phyloP scores from a whole-genome alignment of 75 land plant species.

The Selaginella moellendorffii region DNA sequence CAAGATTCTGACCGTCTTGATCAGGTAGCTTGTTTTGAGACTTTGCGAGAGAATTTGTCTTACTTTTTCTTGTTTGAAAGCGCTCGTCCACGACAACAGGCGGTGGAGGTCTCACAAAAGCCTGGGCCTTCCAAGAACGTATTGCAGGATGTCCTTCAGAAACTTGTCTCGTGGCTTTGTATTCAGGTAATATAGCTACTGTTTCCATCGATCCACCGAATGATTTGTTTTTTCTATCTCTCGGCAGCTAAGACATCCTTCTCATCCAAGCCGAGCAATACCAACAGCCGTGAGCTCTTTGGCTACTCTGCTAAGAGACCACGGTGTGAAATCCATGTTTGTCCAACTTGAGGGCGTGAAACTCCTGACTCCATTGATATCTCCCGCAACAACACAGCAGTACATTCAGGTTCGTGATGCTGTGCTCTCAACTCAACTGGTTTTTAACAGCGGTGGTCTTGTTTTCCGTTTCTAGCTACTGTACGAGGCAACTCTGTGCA shows the following conservation, averaged over 20 bases:
- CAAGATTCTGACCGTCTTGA: constrained; percentile 63
- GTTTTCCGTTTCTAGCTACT: constrained; percentile 42
- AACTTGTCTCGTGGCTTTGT: constrained; percentile 72
- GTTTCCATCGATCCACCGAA: no score
- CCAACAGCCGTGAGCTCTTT: constrained; percentile 62
- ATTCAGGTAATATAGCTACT: no score
- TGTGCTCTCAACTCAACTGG: background rate
- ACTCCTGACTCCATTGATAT: constrained; percentile 64
- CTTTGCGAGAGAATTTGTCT: background rate
- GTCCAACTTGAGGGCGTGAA: constrained; percentile 77
- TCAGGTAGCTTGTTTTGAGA: constrained; percentile 39
- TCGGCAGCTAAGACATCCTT: constrained; percentile 62
- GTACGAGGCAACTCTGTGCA: constrained; percentile 81
- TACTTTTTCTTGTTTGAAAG: constrained; percentile 19
- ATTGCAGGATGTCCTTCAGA: constrained; percentile 43
- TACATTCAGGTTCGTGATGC: constrained; percentile 63
- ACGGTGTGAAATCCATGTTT: constrained; percentile 60
- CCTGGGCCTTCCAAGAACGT: constrained; percentile 16
- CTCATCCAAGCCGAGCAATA: constrained; percentile 73
- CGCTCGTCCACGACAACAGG: constrained; percentile 34
- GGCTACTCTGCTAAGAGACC: constrained; percentile 59
- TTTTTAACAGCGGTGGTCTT: background rate
- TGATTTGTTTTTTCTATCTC: background rate
- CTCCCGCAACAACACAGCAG: constrained; percentile 94
- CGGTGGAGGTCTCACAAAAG: constrained; percentile 17